These are phyloP conservation scores for Suhomyces taliae DNA, from an alignment of 1,139 yeast species.

Conservation along the genomic window DNA sequence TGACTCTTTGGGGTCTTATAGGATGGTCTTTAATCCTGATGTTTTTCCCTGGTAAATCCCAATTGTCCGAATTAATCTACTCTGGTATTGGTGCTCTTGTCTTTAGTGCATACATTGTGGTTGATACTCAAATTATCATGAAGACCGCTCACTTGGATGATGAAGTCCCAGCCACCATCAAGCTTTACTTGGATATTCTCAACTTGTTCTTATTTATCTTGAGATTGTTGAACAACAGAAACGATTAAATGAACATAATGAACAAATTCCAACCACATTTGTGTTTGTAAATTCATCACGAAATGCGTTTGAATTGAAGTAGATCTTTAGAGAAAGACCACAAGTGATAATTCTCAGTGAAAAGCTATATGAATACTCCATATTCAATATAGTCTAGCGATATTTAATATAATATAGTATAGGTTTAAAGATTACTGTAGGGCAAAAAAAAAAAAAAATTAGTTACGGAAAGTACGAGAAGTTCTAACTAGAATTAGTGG, in stretches of 20 bases:
- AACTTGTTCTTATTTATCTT: slow-evolving; percentile 78
- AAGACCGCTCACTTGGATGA: slow-evolving; percentile 84
- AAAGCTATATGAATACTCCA: too few species aligned
- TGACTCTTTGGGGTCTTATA: slow-evolving; percentile 65
- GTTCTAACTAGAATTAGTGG: too few species aligned
- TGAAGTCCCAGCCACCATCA: slow-evolving; percentile 76
- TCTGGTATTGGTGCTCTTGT: slow-evolving; percentile 73
- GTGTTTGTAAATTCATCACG: too few species aligned
- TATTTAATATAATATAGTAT: too few species aligned
- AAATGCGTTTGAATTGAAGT: too few species aligned
- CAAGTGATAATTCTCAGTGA: too few species aligned
- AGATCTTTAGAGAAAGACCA: too few species aligned
- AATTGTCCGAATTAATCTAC: slow-evolving; percentile 59
- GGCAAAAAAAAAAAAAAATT: too few species aligned
- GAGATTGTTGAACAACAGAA: slow-evolving; percentile 58
- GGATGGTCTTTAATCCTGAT: slow-evolving; percentile 71
- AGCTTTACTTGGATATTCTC: slow-evolving; percentile 76
- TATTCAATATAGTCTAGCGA: too few species aligned
- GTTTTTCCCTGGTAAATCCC: slow-evolving; percentile 60
- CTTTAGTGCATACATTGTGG: slow-evolving; percentile 69
- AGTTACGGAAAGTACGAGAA: too few species aligned
- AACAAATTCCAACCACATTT: too few species aligned
- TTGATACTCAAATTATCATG: slow-evolving; percentile 82
- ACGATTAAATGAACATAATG: slow-evolving; percentile 24
- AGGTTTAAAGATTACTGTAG: too few species aligned